These are phyloP conservation scores for Taxillus chinensis DNA, from an alignment of 164 flowering plant genomes.

Conservation along the genomic window DNA sequence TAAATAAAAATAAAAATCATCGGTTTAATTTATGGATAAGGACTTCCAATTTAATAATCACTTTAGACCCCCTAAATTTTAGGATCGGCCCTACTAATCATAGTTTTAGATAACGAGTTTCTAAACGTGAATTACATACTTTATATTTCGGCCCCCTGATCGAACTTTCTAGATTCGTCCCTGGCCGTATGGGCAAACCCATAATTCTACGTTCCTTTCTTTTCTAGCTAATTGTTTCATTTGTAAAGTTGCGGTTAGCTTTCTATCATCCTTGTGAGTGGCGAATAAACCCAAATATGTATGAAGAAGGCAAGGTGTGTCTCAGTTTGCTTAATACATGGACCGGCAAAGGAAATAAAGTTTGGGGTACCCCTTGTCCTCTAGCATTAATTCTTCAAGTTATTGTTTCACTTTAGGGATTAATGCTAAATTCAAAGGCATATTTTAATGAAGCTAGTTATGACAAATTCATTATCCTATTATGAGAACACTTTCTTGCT, in stretches of 20 bases:
- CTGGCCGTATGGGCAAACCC: background rate
- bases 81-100: no score
- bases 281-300: slow-evolving; percentile 93
- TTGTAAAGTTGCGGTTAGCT: slow-evolving; percentile 60
- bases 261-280: slow-evolving; percentile 97
- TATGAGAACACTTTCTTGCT: slow-evolving; percentile 92
- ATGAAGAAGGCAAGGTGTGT: slow-evolving; percentile 98
- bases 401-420: slow-evolving; percentile 91
- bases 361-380: slow-evolving; percentile 90
- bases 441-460: slow-evolving; percentile 99
- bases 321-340: slow-evolving; percentile 97
- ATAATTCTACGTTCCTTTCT: background rate
- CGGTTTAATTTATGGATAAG: no score
- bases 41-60: no score
- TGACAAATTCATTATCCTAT: slow-evolving; percentile 88
- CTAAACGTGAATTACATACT: no score
- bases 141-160: no score
- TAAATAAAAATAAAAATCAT: no score
- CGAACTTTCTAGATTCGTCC: no score
- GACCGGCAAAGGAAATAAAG: slow-evolving; percentile 98
- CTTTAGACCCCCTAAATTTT: no score
- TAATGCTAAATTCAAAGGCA: slow-evolving; percentile 88
- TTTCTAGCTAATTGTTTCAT: slow-evolving; percentile 13
- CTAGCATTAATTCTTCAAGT: slow-evolving; percentile 99
- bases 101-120: no score